Conservation (phyloP, 1,284 basidiomycete species). For the Cutaneotrichosporon sp. region DNA sequence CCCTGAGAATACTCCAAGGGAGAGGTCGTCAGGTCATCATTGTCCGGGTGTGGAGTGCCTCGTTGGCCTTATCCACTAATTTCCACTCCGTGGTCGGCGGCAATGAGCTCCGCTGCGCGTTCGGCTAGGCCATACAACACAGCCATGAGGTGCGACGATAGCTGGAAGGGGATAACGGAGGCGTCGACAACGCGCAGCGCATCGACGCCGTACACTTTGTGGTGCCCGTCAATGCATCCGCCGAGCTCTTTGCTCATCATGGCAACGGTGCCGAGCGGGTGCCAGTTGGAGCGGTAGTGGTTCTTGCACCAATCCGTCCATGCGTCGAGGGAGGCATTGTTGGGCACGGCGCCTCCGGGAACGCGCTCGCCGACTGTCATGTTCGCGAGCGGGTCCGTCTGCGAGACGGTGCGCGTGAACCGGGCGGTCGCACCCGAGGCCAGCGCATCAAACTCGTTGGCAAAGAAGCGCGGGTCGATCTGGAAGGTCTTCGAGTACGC, state of each 20-base stretch:
- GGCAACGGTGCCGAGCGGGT: slow-evolving; percentile 58
- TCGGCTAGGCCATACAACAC: slow-evolving; percentile 42
- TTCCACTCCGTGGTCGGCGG: slow-evolving; percentile 28
- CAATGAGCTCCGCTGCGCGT: slow-evolving; percentile 40
- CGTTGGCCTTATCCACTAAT: too few species aligned
- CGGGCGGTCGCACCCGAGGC: slow-evolving; percentile 20
- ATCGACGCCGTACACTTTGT: slow-evolving; percentile 43
- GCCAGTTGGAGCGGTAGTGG: slow-evolving; percentile 37
- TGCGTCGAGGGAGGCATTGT: slow-evolving; percentile 29
- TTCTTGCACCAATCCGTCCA: slow-evolving; percentile 46
- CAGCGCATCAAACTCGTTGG: slow-evolving; percentile 32
- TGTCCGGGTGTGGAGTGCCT: slow-evolving; percentile 3
- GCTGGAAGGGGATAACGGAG: slow-evolving; percentile 51
- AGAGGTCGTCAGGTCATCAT: too few species aligned
- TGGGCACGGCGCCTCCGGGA: slow-evolving; percentile 39
- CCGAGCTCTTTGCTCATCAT: slow-evolving; percentile 60
- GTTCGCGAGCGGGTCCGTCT: slow-evolving; percentile 14
- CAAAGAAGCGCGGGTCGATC: slow-evolving; percentile 48
- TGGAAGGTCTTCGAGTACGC: slow-evolving; percentile 26
- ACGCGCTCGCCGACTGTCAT: slow-evolving; percentile 36
- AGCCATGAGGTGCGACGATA: slow-evolving; percentile 44
- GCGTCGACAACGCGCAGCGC: slow-evolving; percentile 53
- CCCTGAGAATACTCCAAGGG: too few species aligned
- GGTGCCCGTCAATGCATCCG: slow-evolving; percentile 53
- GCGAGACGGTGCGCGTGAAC: slow-evolving; percentile 24